Evolutionary conservation across 2,329 filamentous ascomycete species (phyloP), one percentile per base, ranked within the genome.

Genomic region (Davidsoniella neocaledoniae): DNA sequence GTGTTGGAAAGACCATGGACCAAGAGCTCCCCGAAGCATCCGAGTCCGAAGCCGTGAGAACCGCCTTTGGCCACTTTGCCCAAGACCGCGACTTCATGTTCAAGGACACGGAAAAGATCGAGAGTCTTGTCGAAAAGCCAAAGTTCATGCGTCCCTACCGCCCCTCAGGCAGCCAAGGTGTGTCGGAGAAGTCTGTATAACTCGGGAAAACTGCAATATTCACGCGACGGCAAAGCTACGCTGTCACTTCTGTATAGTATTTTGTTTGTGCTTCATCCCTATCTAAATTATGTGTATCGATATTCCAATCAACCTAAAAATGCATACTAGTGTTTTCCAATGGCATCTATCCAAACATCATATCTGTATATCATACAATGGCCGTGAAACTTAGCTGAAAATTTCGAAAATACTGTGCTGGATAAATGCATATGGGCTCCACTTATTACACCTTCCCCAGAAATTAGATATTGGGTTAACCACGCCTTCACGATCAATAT

Each of bases 1-100:
- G 51, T 46, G 43, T 53, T 23, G 51, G 51, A 19, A 53, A 53
- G 43, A 53, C 51, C 12, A 53, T 53, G 51, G 51, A 53, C 16
- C 42, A 29, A 16, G 51, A 53, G 37, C 36, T 53, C 7, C 47
- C 51, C 19, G 29, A 33, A 10, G 29, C 29, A 9, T 33, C 29
- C 29, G 46, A 53, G 42, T 49, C 46, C 12, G 43, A 53, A 26
- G 43, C 47, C n/a, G 42, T 53, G 26, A n/a, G 42, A 3, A 48
- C 48, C 25, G 46, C 46, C 37, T 53, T 46, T 46, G 51, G 43
- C 21, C 51, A 53, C 47, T 53, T 53, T 43, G 51, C 51, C 38
- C 51, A 53, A 29, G 51, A 53, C 43, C 46, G 51, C 14, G 46
- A 46, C 23, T 53, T 49, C 46, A 53, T 43, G 43, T 53, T 49